Base-by-base conservation (phyloP, 441 rosid species). In the Raphanus hybrid region DNA sequence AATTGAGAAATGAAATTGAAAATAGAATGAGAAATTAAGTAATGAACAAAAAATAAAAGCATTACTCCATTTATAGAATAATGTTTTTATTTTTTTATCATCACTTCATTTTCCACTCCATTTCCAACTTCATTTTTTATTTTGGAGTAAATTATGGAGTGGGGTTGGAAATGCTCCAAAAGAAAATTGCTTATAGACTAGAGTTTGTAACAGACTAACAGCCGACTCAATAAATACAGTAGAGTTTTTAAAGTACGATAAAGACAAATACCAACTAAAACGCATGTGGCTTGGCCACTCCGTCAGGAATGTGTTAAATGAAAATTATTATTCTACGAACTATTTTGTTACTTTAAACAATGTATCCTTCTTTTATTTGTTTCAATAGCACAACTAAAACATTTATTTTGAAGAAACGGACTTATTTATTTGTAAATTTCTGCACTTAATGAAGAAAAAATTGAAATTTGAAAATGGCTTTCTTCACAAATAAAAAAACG, bases 251-350 rank as follows among this genome's bases (percentile, higher is more conserved):
- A 69, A 37, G 1, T 64, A 5, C 55, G 80, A 76, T 52, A 76
- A 18, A 70, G 80, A 70, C 80, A 76, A 52, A 70, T 69, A 76
- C 70, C 65, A 76, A 76, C 48, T 32, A 63, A 63, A 39, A 14
- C 58, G 18, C 6, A 60, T 27, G n/a, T 50, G n/a, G 20, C 4
- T 61, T 2, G 65, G 11, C 41, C 39, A 69, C 58, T 8, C 14
- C 43, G 18, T 69, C 14, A 48, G 15, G 60, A 66, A 59, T 67
- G 48, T 67, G 14, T 66, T 67, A 57, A 27, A 58, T 67, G 37
- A 43, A 27, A 67, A 14, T 23, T 27, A 14, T 50, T 5, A 55
- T 54, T 37, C n/a, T 55, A 73, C 64, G 23, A 54, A 0, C 2
- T 14, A 52, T 6, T 14, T 54, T 6, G 14, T 54, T 54, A 54